Evolutionary conservation across 2,329 filamentous ascomycete species (phyloP).

Genomic region (Penicillium expansum): DNA sequence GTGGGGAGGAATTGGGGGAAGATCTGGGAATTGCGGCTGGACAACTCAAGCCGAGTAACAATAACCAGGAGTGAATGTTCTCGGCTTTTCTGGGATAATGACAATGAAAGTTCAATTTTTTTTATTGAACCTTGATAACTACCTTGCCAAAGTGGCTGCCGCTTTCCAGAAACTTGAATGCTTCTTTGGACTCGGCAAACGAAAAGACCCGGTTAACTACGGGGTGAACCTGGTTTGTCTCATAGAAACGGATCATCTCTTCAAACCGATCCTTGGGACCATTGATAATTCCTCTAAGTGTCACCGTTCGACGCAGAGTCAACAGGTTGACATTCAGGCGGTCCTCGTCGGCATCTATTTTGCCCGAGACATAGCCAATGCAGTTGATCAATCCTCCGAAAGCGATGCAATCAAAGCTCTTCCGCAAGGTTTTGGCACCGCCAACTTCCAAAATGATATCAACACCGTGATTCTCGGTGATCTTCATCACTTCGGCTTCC

Average conservation of each 20-base stretch:
- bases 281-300: constrained; percentile 60
- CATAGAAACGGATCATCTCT: constrained; percentile 38
- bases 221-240: constrained; percentile 33
- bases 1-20: constrained; percentile 24
- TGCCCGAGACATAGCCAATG: constrained; percentile 51
- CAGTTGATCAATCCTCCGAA: constrained; percentile 48
- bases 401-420: constrained; percentile 47
- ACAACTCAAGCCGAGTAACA: constrained; percentile 16
- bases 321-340: constrained; percentile 60
- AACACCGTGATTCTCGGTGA: constrained; percentile 48
- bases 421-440: constrained; percentile 50
- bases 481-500: constrained; percentile 44
- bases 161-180: constrained; percentile 53
- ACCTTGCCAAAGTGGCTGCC: constrained; percentile 58
- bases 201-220: constrained; percentile 57
- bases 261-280: constrained; percentile 57
- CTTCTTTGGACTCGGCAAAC: constrained; percentile 52
- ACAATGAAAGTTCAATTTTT: not conserved
- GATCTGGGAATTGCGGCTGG: constrained; percentile 23
- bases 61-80: constrained; percentile 7
- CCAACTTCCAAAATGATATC: constrained; percentile 54
- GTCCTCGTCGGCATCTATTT: constrained; percentile 56
- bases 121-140: constrained; percentile 45
- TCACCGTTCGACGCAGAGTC: constrained; percentile 51
- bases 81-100: not conserved